Evolutionary conservation across 1,284 basidiomycete species (phyloP).

Genomic region (Trametes hirsuta): DNA sequence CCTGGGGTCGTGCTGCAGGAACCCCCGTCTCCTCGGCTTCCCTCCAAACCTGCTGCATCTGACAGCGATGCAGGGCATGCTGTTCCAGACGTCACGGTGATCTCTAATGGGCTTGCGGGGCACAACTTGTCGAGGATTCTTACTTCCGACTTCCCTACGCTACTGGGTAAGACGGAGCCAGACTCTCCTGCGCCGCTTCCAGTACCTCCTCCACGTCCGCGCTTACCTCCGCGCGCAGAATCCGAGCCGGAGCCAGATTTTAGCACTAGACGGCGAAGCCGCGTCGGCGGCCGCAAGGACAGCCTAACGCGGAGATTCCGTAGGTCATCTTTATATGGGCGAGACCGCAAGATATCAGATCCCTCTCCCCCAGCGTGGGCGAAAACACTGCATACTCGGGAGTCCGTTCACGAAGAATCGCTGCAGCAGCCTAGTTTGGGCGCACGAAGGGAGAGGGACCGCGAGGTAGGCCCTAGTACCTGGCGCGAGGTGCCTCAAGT

Average conservation of each 20-base stretch:
- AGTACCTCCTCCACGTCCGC: constrained; percentile 17
- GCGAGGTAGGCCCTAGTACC: background rate
- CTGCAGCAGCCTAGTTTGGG: background rate
- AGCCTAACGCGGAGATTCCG: constrained; percentile 19
- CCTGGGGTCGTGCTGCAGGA: constrained; percentile 25
- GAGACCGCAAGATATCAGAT: constrained; percentile 22
- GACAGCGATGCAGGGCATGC: constrained; percentile 8
- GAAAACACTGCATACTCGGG: constrained; percentile 11
- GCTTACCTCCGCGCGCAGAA: constrained; percentile 2
- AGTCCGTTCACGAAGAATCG: constrained; percentile 4
- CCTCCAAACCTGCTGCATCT: constrained; percentile 18
- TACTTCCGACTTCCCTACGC: constrained; percentile 32
- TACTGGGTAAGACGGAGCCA: constrained; percentile 23
- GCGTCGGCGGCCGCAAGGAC: constrained; percentile 17
- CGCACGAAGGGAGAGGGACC: background rate
- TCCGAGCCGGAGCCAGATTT: constrained; percentile 21
- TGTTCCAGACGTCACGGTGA: constrained; percentile 6
- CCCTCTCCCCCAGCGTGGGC: constrained; percentile 17
- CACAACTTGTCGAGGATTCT: constrained; percentile 24
- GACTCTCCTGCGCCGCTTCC: constrained; percentile 16
- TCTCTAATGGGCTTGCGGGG: constrained; percentile 23
- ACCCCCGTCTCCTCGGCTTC: constrained; percentile 21
- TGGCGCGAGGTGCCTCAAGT: constrained; percentile 12
- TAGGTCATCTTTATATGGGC: constrained; percentile 14
- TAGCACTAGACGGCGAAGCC: constrained; percentile 13